These are phyloP conservation scores for Globisporangium ultimum DNA, from an alignment of 352 stramenopile genomes.

Conservation along the genomic window DNA sequence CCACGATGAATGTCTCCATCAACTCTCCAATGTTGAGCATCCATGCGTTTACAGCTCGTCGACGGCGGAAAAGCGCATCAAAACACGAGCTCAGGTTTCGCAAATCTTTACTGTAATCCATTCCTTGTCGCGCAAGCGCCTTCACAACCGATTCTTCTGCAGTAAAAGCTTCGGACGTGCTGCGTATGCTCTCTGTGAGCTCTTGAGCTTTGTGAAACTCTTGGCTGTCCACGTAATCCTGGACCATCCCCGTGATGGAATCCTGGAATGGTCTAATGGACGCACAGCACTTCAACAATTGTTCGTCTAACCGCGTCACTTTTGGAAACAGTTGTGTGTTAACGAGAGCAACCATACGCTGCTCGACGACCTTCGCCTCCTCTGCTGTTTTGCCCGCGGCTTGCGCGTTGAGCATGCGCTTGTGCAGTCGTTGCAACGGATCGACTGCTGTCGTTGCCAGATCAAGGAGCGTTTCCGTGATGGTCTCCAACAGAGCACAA, in stretches of 20 bases:
- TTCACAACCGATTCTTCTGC: neutral
- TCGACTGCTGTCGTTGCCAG: conserved; percentile 33
- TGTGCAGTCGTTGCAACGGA: conserved; percentile 45
- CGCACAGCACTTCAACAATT: neutral
- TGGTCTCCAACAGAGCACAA: conserved; percentile 14
- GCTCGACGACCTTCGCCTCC: conserved; percentile 69
- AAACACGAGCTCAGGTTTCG: conserved; percentile 3
- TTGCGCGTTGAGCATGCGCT: conserved; percentile 41
- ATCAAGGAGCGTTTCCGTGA: conserved; percentile 21
- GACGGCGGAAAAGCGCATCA: conserved; percentile 1
- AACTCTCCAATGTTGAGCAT: neutral
- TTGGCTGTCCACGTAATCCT: conserved; percentile 27
- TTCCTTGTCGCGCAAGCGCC: neutral
- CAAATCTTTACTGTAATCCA: conserved; percentile 1
- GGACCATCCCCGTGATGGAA: neutral
- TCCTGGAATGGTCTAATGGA: conserved; percentile 3
- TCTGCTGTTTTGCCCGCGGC: conserved; percentile 50
- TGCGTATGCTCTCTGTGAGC: conserved; percentile 2
- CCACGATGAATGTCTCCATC: conserved; percentile 10
- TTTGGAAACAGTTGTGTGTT: conserved; percentile 18
- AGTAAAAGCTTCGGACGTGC: neutral
- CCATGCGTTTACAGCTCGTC: conserved; percentile 2
- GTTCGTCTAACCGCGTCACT: conserved; percentile 4
- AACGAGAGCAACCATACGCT: conserved; percentile 36
- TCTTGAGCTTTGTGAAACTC: conserved; percentile 6